Conservation (phyloP, 2,329 filamentous ascomycete species). For the Microsporum audouinii region DNA sequence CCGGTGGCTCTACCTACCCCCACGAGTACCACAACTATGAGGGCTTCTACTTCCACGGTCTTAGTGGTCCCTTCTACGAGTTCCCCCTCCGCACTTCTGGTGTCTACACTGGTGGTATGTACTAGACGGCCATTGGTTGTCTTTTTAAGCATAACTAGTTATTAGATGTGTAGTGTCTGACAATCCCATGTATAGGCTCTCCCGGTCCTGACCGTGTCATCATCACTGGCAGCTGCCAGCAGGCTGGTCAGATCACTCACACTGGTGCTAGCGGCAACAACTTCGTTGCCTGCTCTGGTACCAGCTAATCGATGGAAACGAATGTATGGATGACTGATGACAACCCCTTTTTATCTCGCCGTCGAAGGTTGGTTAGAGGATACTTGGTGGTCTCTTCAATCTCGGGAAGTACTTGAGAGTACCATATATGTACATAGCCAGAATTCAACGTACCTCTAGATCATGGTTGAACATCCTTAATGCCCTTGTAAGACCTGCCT, state of each 20-base stretch:
- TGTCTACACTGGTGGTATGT: constrained; percentile 1
- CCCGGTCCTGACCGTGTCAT: not conserved
- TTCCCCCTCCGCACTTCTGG: not conserved
- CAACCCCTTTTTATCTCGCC: not conserved
- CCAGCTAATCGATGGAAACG: not conserved
- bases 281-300: constrained; percentile 2
- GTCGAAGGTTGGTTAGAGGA: not conserved
- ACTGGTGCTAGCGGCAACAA: not conserved
- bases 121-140: too few species aligned
- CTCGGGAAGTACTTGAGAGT: not conserved
- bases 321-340: not conserved
- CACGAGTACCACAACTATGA: constrained; percentile 1
- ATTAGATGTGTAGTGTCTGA: not conserved
- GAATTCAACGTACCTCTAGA: not conserved
- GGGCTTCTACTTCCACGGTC: not conserved
- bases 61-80: not conserved
- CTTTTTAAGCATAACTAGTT: too few species aligned
- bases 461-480: too few species aligned
- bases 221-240: not conserved
- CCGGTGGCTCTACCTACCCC: not conserved
- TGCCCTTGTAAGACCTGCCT: too few species aligned
- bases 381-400: not conserved
- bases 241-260: constrained; percentile 1
- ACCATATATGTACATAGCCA: not conserved
- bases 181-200: not conserved